Evolutionary conservation across 202 grass and related monocot genomes (phyloP).

Genomic region (Saccharum hybrid): DNA sequence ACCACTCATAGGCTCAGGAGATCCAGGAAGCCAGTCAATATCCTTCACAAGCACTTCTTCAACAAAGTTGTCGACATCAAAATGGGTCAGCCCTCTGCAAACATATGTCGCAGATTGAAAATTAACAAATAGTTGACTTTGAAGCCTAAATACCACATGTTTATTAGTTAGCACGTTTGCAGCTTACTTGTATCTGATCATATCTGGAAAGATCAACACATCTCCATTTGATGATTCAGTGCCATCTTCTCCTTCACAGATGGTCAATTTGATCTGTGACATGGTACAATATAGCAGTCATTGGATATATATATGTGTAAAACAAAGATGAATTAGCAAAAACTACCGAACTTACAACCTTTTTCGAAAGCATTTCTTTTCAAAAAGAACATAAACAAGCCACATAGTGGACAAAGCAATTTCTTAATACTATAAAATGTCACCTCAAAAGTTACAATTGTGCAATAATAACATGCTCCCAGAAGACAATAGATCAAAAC

Average conservation of each 20-base stretch:
- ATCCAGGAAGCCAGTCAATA: constrained; percentile 76
- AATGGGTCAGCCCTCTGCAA: constrained; percentile 86
- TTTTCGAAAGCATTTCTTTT: background rate
- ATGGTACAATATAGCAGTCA: constrained; percentile 16
- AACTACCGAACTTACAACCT: background rate
- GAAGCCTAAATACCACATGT: constrained; percentile 31
- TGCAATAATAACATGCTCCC: constrained; percentile 26
- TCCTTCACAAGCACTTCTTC: constrained; percentile 95
- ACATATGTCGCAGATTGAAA: constrained; percentile 32
- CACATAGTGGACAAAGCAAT: background rate
- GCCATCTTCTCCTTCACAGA: constrained; percentile 94
- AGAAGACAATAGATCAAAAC: background rate
- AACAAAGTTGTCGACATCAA: constrained; percentile 89
- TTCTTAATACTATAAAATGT: constrained; percentile 24
- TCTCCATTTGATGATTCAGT: constrained; percentile 92
- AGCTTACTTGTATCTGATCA: constrained; percentile 95
- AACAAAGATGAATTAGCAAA: constrained; percentile 1
- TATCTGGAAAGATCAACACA: constrained; percentile 96
- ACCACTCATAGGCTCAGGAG: constrained; percentile 65
- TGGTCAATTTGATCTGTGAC: constrained; percentile 79
- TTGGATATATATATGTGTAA: constrained; percentile 31
- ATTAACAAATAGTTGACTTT: constrained; percentile 25
- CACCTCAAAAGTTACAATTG: constrained; percentile 4
- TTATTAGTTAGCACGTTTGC: constrained; percentile 30
- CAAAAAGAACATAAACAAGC: background rate